These are phyloP conservation scores for Stipa capillata DNA, from an alignment of 176 grass and related monocot species.

Conservation along the genomic window DNA sequence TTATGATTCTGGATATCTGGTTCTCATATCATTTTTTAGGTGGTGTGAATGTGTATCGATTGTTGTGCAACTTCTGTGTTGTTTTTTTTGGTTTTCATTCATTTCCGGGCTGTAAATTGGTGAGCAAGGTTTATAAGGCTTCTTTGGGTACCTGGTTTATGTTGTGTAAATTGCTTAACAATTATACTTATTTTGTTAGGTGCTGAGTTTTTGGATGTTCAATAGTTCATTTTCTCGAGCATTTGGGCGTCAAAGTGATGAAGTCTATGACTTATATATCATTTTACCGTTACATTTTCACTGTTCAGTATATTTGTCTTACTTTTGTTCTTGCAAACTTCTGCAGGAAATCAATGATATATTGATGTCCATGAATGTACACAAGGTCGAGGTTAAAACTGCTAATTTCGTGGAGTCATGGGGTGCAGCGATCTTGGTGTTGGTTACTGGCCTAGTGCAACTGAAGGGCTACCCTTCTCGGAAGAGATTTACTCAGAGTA, in stretches of 20 bases:
- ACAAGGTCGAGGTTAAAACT: constrained; percentile 74
- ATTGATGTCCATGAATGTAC: constrained; percentile 58
- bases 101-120: not conserved
- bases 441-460: constrained; percentile 85
- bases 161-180: not conserved
- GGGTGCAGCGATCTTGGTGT: constrained; percentile 33
- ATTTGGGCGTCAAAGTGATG: not conserved
- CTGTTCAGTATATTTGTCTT: not conserved
- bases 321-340: constrained; percentile 7
- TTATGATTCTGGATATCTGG: not conserved
- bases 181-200: not conserved
- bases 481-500: constrained; percentile 77
- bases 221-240: not conserved
- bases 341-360: constrained; percentile 74
- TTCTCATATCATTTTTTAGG: not conserved
- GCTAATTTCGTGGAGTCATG: constrained; percentile 76
- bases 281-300: not conserved
- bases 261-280: not conserved
- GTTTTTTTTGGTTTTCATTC: not conserved
- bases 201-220: not conserved
- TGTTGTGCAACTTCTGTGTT: not conserved
- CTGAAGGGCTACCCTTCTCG: constrained; percentile 41
- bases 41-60: not conserved
- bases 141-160: not conserved
- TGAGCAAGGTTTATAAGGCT: not conserved